phyloP scores from a whole-genome alignment of 768 basidiomycete genomes.

The Termitomyces sp. region DNA sequence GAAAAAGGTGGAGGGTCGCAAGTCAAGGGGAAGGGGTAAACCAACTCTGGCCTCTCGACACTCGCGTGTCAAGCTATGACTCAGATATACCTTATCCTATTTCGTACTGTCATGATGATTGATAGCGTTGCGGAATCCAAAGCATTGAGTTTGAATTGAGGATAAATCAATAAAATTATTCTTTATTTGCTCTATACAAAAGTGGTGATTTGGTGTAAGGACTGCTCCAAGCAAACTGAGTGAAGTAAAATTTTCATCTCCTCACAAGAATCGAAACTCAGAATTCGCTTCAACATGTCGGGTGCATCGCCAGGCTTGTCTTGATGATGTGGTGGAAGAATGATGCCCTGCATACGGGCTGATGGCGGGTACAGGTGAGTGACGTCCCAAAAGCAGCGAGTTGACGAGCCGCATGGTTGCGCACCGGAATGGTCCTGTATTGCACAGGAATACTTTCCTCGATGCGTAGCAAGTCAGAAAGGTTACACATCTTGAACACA shows the following conservation, averaged over 20 bases:
- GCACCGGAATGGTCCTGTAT: constrained; percentile 39
- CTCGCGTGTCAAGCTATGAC: not conserved
- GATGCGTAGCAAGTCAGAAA: not conserved
- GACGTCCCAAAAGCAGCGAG: constrained; percentile 22
- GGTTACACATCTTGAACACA: constrained; percentile 22
- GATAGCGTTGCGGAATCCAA: no score
- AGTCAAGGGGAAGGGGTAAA: not conserved
- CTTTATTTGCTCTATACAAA: no score
- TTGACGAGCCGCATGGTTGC: constrained; percentile 39
- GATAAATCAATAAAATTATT: no score
- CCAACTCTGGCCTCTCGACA: no score
- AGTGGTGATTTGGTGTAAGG: no score
- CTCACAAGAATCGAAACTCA: no score
- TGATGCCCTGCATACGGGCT: constrained; percentile 43
- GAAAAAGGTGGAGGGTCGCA: not conserved
- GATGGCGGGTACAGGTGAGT: not conserved
- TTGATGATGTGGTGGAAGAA: constrained; percentile 57
- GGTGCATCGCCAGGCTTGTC: constrained; percentile 48
- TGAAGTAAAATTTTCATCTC: no score
- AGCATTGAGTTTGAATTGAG: no score
- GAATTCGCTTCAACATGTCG: no score
- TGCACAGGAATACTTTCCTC: constrained; percentile 68
- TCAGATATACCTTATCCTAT: not conserved
- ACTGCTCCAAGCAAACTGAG: no score
- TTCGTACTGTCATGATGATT: not conserved